Conservation (phyloP, 106 monocot genomes). For the Hemerocallis citrina region DNA sequence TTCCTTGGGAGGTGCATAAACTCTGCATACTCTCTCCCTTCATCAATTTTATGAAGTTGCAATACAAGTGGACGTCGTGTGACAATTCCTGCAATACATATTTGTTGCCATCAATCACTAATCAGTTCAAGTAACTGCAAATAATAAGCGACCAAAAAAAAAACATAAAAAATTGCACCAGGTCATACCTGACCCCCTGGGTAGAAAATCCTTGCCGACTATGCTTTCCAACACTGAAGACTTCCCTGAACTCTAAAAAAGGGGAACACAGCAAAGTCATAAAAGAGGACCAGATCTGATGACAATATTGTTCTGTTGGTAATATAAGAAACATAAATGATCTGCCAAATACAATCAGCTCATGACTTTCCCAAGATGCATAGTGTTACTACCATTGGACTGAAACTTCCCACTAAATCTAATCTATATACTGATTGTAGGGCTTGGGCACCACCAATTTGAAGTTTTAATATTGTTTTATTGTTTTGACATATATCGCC, state of each 20-base stretch:
- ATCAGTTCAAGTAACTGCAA: neutral
- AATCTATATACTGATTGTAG: too few relatives aligned
- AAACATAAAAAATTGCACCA: neutral
- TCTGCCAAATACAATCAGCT: too few relatives aligned
- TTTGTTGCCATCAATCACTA: neutral
- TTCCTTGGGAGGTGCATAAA: constrained; percentile 77
- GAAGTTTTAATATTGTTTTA: too few relatives aligned
- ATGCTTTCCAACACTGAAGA: constrained; percentile 50
- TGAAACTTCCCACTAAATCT: too few relatives aligned
- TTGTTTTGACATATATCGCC: too few relatives aligned
- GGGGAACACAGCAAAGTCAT: neutral
- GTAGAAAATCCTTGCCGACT: constrained; percentile 49
- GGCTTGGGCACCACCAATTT: too few relatives aligned
- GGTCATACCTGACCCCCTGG: constrained; percentile 35
- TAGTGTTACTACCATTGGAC: too few relatives aligned
- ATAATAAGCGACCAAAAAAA: neutral
- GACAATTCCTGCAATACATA: constrained; percentile 64
- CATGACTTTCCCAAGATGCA: too few relatives aligned
- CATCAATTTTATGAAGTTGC: constrained; percentile 86
- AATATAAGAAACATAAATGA: too few relatives aligned
- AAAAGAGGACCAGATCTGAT: neutral
- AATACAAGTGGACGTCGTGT: constrained; percentile 85
- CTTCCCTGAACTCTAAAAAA: constrained; percentile 42
- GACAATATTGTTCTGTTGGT: too few relatives aligned
- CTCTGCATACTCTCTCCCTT: constrained; percentile 76